Evolutionary conservation across 2,329 filamentous ascomycete species (phyloP).

Genomic region (Chrysoporthe austroafricana): DNA sequence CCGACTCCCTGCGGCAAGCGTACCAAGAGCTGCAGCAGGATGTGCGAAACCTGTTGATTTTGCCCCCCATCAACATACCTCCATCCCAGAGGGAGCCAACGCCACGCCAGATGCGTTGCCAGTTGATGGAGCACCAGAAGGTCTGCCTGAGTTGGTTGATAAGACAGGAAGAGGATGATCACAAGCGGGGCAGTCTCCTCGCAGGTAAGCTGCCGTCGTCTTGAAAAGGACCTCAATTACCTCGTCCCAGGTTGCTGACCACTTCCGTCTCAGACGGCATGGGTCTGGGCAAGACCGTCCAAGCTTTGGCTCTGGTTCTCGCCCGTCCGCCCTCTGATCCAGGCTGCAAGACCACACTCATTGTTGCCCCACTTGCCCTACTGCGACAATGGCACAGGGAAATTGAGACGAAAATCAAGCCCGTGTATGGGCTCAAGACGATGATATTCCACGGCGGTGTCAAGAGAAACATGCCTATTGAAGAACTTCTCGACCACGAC

Average conservation of each 20-base stretch:
- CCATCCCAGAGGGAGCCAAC: constrained; percentile 28
- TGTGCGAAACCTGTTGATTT: constrained; percentile 29
- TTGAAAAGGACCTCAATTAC: neutral
- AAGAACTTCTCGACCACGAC: constrained; percentile 17
- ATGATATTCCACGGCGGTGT: constrained; percentile 34
- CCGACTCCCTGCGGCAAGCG: neutral
- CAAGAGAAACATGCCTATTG: constrained; percentile 20
- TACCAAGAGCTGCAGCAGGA: constrained; percentile 14
- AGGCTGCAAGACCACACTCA: constrained; percentile 68
- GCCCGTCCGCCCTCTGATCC: constrained; percentile 42
- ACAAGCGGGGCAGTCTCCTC: constrained; percentile 22
- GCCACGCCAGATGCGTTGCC: constrained; percentile 30
- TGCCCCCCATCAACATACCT: constrained; percentile 32
- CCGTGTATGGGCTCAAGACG: constrained; percentile 34
- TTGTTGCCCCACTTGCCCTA: constrained; percentile 82
- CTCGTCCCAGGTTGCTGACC: neutral
- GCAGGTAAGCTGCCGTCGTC: constrained; percentile 15
- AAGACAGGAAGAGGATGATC: constrained; percentile 9
- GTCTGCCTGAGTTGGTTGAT: constrained; percentile 22
- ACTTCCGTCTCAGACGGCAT: constrained; percentile 71
- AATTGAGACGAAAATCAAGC: constrained; percentile 54
- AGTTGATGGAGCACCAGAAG: constrained; percentile 23
- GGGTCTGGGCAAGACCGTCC: constrained; percentile 88
- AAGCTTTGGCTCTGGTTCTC: constrained; percentile 80
- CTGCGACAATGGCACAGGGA: constrained; percentile 91